Evolutionary conservation across 78 protist genomes (phyloP).

Genomic region (slime mould (Dictyostelium discoideum)): dicty_2.7 NC_007088.5:7519501-7520000

Average conservation of each 20-base stretch:
- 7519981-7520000: not conserved
- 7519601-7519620: not conserved
- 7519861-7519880: not conserved
- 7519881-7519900: not conserved
- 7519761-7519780: not conserved
- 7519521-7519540: not conserved
- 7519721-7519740: not conserved
- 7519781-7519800: not conserved
- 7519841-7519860: not conserved
- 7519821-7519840: not conserved
- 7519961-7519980: not conserved
- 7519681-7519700: not conserved
- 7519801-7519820: not conserved
- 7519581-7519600: not conserved
- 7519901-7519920: not conserved
- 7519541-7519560: not conserved
- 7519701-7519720: not conserved
- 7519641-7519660: not conserved
- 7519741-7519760: not conserved
- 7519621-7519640: not conserved
- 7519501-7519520: not conserved
- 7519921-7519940: not conserved
- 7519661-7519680: not conserved
- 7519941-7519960: not conserved
- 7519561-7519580: not conserved